Percentiles rank a stretch among this genome's conserved stretches.
Conservation (phyloP, 1,284 basidiomycete species). For the Ganoderma multipileum region DNA sequence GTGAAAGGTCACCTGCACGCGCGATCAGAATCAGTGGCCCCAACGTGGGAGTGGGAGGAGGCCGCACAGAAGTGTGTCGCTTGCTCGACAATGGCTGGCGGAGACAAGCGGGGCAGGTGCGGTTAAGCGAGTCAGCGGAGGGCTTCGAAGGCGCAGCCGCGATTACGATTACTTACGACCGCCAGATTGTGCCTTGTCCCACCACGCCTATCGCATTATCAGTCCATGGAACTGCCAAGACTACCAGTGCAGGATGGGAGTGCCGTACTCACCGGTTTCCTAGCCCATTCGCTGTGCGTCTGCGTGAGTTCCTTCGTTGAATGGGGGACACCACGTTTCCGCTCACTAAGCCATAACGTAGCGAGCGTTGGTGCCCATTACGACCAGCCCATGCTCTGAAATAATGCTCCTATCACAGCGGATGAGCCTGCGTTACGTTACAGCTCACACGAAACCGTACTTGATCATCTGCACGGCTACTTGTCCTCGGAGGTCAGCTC, state of each 20-base stretch:
- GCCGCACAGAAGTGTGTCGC: conserved; percentile 60
- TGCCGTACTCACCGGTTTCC: conserved; percentile 41
- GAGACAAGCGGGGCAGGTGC: background rate
- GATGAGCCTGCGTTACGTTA: background rate
- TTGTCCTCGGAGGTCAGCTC: background rate
- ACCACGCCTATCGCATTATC: conserved; percentile 44
- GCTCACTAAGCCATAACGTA: conserved; percentile 67
- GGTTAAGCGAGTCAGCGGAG: background rate
- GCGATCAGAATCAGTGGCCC: background rate
- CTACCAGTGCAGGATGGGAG: background rate
- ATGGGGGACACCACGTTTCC: conserved; percentile 28
- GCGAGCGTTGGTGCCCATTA: conserved; percentile 69
- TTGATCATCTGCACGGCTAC: conserved; percentile 68
- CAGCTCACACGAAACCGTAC: conserved; percentile 26
- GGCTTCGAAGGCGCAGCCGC: background rate
- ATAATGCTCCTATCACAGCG: conserved; percentile 49
- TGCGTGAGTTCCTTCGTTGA: background rate
- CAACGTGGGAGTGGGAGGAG: background rate
- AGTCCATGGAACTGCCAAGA: background rate
- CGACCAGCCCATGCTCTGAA: conserved; percentile 63
- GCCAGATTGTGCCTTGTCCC: conserved; percentile 53
- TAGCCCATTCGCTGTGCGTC: conserved; percentile 36
- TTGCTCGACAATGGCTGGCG: conserved; percentile 62
- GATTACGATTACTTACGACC: conserved; percentile 42
- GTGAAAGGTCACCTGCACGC: conserved; percentile 47